Evolutionary conservation across 768 basidiomycete species (phyloP).

Genomic region (Lactarius akahatsu): DNA sequence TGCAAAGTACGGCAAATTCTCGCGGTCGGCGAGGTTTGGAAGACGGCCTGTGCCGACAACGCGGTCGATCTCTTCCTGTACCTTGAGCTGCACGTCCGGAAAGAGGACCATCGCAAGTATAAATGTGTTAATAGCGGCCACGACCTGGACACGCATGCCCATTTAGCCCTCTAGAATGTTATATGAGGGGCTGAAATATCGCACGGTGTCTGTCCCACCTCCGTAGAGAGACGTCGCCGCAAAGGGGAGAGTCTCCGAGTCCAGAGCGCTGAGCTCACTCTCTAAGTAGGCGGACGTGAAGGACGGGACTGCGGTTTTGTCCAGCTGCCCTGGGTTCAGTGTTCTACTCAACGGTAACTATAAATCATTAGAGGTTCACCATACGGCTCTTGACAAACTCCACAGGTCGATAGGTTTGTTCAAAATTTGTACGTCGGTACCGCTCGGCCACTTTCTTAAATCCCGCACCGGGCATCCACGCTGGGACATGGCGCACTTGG

Average conservation of each 20-base stretch:
- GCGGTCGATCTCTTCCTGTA: slow-evolving; percentile 32
- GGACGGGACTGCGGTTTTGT: slow-evolving; percentile 12
- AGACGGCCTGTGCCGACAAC: slow-evolving; percentile 29
- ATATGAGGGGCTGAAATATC: background rate
- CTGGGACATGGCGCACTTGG: slow-evolving; percentile 26
- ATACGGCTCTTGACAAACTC: slow-evolving; percentile 28
- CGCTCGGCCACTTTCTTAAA: slow-evolving; percentile 26
- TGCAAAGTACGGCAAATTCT: slow-evolving; percentile 32
- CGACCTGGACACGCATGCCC: slow-evolving; percentile 13
- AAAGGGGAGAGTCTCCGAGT: slow-evolving; percentile 8
- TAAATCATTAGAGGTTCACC: slow-evolving; percentile 8
- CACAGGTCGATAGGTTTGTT: slow-evolving; percentile 23
- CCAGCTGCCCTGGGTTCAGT: background rate
- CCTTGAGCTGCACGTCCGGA: slow-evolving; percentile 31
- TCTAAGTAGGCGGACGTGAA: slow-evolving; percentile 9
- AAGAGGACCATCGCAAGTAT: slow-evolving; percentile 28
- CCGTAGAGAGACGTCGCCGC: slow-evolving; percentile 18
- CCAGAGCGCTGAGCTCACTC: slow-evolving; percentile 5
- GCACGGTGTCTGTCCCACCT: slow-evolving; percentile 24
- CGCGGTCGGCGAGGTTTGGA: slow-evolving; percentile 28
- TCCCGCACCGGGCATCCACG: slow-evolving; percentile 31
- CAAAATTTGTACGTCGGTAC: slow-evolving; percentile 17
- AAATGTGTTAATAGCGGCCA: slow-evolving; percentile 25
- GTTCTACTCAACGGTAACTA: background rate
- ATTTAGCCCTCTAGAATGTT: background rate